A percentile compares a stretch with the other conserved stretches of the same genome.
phyloP scores from a whole-genome alignment of 345 rosid genomes.

The Dimocarpus longan region DNA sequence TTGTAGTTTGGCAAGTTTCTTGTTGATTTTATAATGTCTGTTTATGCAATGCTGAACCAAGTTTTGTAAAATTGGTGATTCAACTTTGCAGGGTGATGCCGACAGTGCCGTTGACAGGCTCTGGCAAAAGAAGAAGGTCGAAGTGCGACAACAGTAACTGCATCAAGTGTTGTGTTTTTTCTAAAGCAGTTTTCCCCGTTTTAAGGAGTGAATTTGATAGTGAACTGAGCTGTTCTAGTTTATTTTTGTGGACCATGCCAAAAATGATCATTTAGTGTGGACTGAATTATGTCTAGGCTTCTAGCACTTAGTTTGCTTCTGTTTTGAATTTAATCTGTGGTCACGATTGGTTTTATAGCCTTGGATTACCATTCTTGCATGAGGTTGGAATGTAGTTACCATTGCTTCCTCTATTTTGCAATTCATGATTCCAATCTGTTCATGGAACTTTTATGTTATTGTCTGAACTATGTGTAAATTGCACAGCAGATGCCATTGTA shows the following conservation, averaged over 20 bases:
- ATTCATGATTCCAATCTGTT: neutral
- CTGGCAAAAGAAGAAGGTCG: slow-evolving; percentile 63
- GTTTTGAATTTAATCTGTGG: neutral
- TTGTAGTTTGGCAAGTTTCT: neutral
- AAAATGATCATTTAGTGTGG: neutral
- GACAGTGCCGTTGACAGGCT: slow-evolving; percentile 59
- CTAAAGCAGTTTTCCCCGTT: neutral
- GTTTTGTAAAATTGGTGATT: neutral
- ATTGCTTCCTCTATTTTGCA: too few relatives aligned
- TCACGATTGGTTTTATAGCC: neutral
- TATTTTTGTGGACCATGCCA: slow-evolving; percentile 12
- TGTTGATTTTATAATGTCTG: too few relatives aligned
- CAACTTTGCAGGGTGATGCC: slow-evolving; percentile 51
- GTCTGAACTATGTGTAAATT: neutral
- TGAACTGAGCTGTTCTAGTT: neutral
- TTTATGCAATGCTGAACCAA: neutral
- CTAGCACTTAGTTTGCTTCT: neutral
- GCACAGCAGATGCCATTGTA: neutral
- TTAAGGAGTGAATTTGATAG: slow-evolving; percentile 3
- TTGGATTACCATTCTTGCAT: neutral
- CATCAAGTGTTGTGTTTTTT: neutral
- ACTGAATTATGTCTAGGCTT: neutral
- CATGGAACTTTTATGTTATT: neutral
- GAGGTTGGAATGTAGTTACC: neutral
- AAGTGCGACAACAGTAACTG: slow-evolving; percentile 31